Percentiles rank a stretch among this genome's conserved stretches.
Evolutionary conservation across 2,329 filamentous ascomycete genomes (phyloP).

Genomic region (Herpotrichia juniperi): DNA sequence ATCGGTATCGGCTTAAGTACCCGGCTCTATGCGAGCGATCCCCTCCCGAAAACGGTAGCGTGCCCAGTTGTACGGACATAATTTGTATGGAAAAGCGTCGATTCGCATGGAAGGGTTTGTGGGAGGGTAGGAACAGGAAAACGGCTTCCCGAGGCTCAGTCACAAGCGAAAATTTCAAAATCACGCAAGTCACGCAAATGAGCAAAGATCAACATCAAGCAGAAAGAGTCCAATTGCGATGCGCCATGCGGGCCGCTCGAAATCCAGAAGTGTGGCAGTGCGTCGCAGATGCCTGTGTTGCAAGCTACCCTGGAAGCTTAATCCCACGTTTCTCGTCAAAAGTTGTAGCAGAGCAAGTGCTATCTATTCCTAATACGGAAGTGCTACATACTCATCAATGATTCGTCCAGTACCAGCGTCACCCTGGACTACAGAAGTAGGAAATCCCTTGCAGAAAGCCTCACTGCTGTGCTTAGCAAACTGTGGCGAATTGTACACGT

Average conservation of each 20-base stretch:
- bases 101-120: no score
- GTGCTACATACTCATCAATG: not conserved
- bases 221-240: not conserved
- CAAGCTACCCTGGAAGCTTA: constrained; percentile 7
- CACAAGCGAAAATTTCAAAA: no score
- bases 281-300: not conserved
- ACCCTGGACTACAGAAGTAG: not conserved
- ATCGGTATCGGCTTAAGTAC: not conserved
- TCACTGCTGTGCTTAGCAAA: not conserved
- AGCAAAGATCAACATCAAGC: not conserved
- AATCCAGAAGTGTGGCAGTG: constrained; percentile 18
- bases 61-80: no score
- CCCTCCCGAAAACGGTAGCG: no score
- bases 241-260: not conserved
- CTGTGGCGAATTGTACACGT: constrained; percentile 11
- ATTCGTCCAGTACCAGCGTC: not conserved
- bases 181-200: not conserved
- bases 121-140: no score
- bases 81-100: no score
- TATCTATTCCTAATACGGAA: not conserved
- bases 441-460: not conserved
- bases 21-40: not conserved
- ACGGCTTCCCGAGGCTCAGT: not conserved
- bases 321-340: constrained; percentile 11
- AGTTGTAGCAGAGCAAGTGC: not conserved